Base-by-base conservation (phyloP, 2,329 filamentous ascomycete genomes). In the Ophiognomonia clavigignenti-juglandacearum region DNA sequence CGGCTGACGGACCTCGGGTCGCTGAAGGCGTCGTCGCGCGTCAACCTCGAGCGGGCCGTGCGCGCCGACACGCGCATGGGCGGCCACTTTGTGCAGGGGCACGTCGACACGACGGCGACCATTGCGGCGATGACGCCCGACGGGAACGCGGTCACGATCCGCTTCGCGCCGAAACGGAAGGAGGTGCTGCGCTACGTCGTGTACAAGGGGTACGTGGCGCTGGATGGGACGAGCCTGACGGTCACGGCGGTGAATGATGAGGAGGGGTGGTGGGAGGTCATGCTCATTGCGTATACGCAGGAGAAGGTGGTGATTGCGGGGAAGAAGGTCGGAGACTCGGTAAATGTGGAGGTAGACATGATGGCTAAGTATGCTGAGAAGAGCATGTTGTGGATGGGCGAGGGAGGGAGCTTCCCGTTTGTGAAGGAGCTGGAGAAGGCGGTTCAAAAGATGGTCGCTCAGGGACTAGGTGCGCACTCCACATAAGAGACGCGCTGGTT, bases 271-370 rank as follows among this genome's bases (percentile, higher is more conserved):
- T 96, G 85, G 80, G 93, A 97, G 77, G 86, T 98, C 41, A 98
- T 98, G 93, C 74, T 98, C 52, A 96, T 98, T 64, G 80, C 87
- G 8, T 98, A 98, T 67, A 96, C 93, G 10, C 93, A 97, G 71
- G 88, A 92, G 67, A 87, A 87, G 66, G 84, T 98, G 14, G 85
- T 95, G 14, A 82, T 89, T 53, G 88, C 87, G 3, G 73, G 72
- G 43, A 96, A 96, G 78, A 74, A 78, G 66, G 69, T 77, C 24
- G 90, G 91, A 3, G 88, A 95, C 6, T 78, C 83, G 41, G 88
- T 96, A 52, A 96, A 96, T 61, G 80, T 96, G 29, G 91, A 96
- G 73, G 92, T 96, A 45, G 91, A 96, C 63, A 88, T 95, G 72
- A 77, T 84, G 70, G 81, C 80, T 43, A 92, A 92, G 70, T 91